Base-by-base conservation (phyloP, 83 land plant species). In the Picea mariana region DNA sequence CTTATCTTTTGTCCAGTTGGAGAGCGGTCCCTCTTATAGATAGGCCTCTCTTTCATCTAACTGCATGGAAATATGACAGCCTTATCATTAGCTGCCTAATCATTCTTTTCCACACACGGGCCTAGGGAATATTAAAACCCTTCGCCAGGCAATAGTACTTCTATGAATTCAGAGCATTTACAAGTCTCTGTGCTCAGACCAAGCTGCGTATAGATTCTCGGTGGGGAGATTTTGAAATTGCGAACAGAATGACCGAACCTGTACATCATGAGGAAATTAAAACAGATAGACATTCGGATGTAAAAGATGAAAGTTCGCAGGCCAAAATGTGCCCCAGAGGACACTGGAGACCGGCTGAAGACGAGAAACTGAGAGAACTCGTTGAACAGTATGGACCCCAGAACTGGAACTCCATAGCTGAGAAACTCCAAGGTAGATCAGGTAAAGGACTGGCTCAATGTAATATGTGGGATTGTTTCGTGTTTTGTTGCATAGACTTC, bases 281-380 rank as follows among this genome's bases (percentile, higher is more conserved):
- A 58, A 59, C 73, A 31, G 79, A 82, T 79, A 79, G 82, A 23
- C 79, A 71, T 4, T 44, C 81, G 5, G 83, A 81, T 5, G 75
- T 62, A 8, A 72, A 49, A 69, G 63, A 80, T 65, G 61, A 78
- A 62, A 67, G 75, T 64, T 60, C 80, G 8, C 84, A 82, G 11
- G 34, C 84, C 9, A 85, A 81, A 77, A 79, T 65, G 52, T 84
- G 86, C 52, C 92, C 88, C 26, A 52, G 92, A 44, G 92, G 92
- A 0, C 92, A 90, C 85, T 90, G 92, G 92, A 81, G 92, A 58
- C 90, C 92, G 18, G 90, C 86, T 18, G 92, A 90, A 75, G 92
- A 90, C 62, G 90, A 90, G 72, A 90, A 86, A 47, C 92, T 90
- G 49, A 71, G 86, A 73, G 77, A 82, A 76, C 90, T 90, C 4